Evolutionary conservation across 805 yeast genomes (phyloP).

Genomic region (Saturnispora serradocipensis): DNA sequence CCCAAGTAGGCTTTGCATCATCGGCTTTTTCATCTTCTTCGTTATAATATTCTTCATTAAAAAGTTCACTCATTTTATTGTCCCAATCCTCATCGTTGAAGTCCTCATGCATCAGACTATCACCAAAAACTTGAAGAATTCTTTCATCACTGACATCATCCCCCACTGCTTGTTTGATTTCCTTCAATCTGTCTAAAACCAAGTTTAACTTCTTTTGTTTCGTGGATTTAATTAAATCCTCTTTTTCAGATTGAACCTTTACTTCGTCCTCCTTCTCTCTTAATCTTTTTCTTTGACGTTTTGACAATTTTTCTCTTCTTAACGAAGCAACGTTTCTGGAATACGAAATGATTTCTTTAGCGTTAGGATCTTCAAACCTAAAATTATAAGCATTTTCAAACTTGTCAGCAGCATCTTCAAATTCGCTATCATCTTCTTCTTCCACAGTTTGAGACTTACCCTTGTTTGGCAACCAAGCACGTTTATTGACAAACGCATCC

Average conservation of each 20-base stretch:
- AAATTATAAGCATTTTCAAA: conserved; percentile 92
- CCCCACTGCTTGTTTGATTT: conserved; percentile 62
- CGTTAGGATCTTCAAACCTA: conserved; percentile 85
- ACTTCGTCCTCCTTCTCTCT: conserved; percentile 47
- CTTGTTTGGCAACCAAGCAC: conserved; percentile 83
- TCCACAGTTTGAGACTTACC: conserved; percentile 38
- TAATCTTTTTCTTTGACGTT: conserved; percentile 78
- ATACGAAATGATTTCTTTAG: conserved; percentile 86
- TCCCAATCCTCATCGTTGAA: conserved; percentile 93
- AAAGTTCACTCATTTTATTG: conserved; percentile 68
- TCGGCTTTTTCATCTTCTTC: conserved; percentile 35
- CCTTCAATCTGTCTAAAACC: conserved; percentile 59
- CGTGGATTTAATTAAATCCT: conserved; percentile 57
- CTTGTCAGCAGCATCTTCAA: conserved; percentile 84
- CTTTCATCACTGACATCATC: conserved; percentile 50
- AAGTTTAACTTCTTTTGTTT: conserved; percentile 69
- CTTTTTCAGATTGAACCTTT: conserved; percentile 44
- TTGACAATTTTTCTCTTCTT: conserved; percentile 65
- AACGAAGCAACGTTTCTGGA: conserved; percentile 92
- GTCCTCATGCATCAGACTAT: conserved; percentile 73
- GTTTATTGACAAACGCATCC: conserved; percentile 58
- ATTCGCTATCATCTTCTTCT: conserved; percentile 71
- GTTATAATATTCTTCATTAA: conserved; percentile 72
- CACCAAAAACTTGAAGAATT: conserved; percentile 59
- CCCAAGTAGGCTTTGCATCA: conserved; percentile 53